Percentiles rank a stretch among this genome's conserved stretches.
Evolutionary conservation across 495 filamentous ascomycete species (phyloP).

Genomic region (Friedmanniomyces simplex): DNA sequence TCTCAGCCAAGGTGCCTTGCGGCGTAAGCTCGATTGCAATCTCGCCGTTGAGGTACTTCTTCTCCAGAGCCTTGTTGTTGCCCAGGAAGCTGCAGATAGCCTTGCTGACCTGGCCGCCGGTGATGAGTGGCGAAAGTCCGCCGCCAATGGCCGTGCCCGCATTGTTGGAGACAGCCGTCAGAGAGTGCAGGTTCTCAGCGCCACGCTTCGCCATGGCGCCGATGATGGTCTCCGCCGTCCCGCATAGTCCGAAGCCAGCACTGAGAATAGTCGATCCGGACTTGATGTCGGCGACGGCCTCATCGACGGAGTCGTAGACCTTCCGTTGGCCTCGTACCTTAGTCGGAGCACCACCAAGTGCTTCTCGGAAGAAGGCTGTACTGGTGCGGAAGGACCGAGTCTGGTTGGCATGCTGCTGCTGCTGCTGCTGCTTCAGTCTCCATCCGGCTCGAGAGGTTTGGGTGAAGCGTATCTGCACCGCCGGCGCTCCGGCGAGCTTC

Average conservation of each 20-base stretch:
- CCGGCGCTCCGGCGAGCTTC: constrained; percentile 2
- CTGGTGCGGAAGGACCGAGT: constrained; percentile 6
- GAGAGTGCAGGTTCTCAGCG: constrained; percentile 25
- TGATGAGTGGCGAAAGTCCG: constrained; percentile 42
- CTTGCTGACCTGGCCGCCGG: constrained; percentile 45
- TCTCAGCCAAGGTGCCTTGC: constrained; percentile 55
- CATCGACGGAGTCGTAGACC: constrained; percentile 45
- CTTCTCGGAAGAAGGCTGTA: constrained; percentile 1
- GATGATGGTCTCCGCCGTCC: constrained; percentile 36
- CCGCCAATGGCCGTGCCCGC: constrained; percentile 47
- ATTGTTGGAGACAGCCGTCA: constrained; percentile 59
- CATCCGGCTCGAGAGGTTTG: constrained; percentile 7
- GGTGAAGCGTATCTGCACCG: constrained; percentile 5
- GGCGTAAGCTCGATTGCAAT: constrained; percentile 56
- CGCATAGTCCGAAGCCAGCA: constrained; percentile 53
- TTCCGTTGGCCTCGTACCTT: constrained; percentile 39
- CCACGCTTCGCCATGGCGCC: constrained; percentile 26
- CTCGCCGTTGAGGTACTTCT: constrained; percentile 50
- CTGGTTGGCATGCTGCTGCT: neutral
- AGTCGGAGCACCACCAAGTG: constrained; percentile 20
- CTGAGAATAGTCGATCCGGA: constrained; percentile 49
- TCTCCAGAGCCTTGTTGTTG: constrained; percentile 54
- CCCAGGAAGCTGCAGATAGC: constrained; percentile 53
- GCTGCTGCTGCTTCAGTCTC: constrained; percentile 2
- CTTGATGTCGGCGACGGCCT: constrained; percentile 49